These are phyloP conservation scores for Plasmodium vivax DNA, from an alignment of 169 alveolate genomes.

Conservation along the genomic window DNA sequence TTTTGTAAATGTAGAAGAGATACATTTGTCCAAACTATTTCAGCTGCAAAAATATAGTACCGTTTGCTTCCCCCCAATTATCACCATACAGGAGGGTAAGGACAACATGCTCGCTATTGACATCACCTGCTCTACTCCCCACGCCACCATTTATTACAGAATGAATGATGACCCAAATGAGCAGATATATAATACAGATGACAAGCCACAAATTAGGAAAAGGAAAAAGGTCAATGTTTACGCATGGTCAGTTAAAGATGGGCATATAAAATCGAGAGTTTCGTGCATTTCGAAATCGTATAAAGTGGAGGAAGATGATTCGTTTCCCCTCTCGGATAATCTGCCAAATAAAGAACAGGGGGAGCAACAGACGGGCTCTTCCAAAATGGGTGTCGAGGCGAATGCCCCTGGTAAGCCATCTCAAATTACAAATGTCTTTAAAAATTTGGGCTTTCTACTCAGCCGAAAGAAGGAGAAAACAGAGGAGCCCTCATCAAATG, in stretches of 20 bases:
- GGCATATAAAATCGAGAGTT: constrained; percentile 53
- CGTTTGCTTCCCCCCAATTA: constrained; percentile 80
- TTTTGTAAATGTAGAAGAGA: constrained; percentile 78
- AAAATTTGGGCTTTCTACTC: constrained; percentile 58
- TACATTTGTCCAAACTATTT: constrained; percentile 82
- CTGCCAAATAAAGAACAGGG: neutral
- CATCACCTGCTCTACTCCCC: constrained; percentile 55
- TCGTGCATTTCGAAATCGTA: constrained; percentile 66
- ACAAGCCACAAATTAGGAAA: constrained; percentile 48
- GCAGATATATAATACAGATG: constrained; percentile 24
- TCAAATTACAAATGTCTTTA: constrained; percentile 46
- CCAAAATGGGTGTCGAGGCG: neutral
- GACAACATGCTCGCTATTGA: constrained; percentile 16
- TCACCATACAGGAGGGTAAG: constrained; percentile 76
- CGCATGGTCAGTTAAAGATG: constrained; percentile 54
- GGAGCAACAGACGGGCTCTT: neutral
- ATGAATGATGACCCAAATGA: constrained; percentile 25
- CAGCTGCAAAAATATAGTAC: constrained; percentile 74
- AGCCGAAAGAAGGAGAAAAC: constrained; percentile 24
- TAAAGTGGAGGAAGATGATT: constrained; percentile 27
- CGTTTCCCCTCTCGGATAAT: neutral
- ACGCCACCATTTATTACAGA: constrained; percentile 34
- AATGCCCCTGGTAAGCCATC: neutral
- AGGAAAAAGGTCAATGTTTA: constrained; percentile 46
- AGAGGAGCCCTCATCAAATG: constrained; percentile 41